Percentiles rank a stretch among this genome's conserved stretches.
Conservation (phyloP, 1,139 yeast genomes). For the Debaryomycetaceae sp. region DNA sequence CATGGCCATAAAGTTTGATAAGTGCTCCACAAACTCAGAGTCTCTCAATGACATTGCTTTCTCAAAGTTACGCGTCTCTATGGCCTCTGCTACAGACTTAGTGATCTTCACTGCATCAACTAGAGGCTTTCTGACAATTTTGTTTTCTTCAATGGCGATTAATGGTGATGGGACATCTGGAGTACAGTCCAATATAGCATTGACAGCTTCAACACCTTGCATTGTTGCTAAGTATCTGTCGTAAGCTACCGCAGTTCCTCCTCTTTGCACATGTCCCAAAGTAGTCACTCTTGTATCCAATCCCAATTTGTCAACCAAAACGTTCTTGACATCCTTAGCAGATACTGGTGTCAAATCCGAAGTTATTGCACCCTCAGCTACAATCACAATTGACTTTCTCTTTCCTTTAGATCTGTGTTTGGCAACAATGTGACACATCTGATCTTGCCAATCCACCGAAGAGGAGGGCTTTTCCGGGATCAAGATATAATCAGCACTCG, state of each 20-base stretch:
- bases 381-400: constrained; percentile 75
- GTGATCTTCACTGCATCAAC: constrained; percentile 72
- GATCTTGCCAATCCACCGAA: constrained; percentile 60
- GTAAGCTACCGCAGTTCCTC: constrained; percentile 81
- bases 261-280: constrained; percentile 82
- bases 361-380: constrained; percentile 81
- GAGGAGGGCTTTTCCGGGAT: constrained; percentile 77
- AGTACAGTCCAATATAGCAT: constrained; percentile 65
- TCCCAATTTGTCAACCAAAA: constrained; percentile 60
- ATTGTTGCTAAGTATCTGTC: constrained; percentile 73
- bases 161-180: constrained; percentile 75
- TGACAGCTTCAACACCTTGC: constrained; percentile 83
- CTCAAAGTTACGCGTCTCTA: constrained; percentile 56
- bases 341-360: constrained; percentile 63
- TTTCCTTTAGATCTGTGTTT: constrained; percentile 70
- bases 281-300: constrained; percentile 77
- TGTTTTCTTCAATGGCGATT: constrained; percentile 70
- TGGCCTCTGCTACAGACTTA: constrained; percentile 66
- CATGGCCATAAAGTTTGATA: constrained; percentile 56
- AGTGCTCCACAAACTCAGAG: constrained; percentile 66
- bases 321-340: constrained; percentile 64
- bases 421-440: constrained; percentile 60
- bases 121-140: constrained; percentile 64
- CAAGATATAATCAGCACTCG: constrained; percentile 77
- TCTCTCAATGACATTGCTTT: constrained; percentile 67